Evolutionary conservation across 176 grass and related monocot genomes (phyloP), one percentile per base, ranked within the genome.

Genomic region (Zoysia japonica): DNA sequence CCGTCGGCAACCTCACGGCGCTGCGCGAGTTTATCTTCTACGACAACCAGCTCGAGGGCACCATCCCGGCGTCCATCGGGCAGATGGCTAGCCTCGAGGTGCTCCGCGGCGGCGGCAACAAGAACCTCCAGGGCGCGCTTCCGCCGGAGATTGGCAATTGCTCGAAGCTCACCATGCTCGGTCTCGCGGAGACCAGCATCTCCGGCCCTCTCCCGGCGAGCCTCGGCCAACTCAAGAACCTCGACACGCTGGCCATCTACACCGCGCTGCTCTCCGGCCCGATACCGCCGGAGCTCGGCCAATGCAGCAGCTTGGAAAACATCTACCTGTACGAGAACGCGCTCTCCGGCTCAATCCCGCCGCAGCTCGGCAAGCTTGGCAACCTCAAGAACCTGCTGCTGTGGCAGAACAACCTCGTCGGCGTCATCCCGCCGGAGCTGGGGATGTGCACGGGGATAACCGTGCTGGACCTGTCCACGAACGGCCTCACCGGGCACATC

Each of bases 401-500:
- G 28, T 97, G 91, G 80, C 88, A 97, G 88, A 97, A 97, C 81
- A 87, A 83, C 39, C 80, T 97, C 52, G 89, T 93, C n/a, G 94
- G 94, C 70, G 84, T 91, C 70, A 97, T 97, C 47, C 94, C 91
- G 71, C 87, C 85, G 74, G 89, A 92, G 79, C 74, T 97, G 2
- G 87, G 91, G 12, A 70, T 71, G 3, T 97, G 91, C 70, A 14
- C 76, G 10, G 74, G 70, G 1, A 84, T 97, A 49, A n/a, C 78
- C 39, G 85, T 91, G 20, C 59, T 97, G 0, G 91, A 93, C 76
- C 76, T 97, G 3, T 93, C 91, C 37, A 91, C 89, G 83, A 97
- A 97, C 67, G 82, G 85, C 8, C 59, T 97, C 54, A 93, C 88
- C 9, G 93, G 94, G 2, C 89, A 92, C 78, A 97, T 97, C 72